These are phyloP conservation scores for Helicocarpus griseus DNA, from an alignment of 2,329 filamentous ascomycete species.

Conservation along the genomic window DNA sequence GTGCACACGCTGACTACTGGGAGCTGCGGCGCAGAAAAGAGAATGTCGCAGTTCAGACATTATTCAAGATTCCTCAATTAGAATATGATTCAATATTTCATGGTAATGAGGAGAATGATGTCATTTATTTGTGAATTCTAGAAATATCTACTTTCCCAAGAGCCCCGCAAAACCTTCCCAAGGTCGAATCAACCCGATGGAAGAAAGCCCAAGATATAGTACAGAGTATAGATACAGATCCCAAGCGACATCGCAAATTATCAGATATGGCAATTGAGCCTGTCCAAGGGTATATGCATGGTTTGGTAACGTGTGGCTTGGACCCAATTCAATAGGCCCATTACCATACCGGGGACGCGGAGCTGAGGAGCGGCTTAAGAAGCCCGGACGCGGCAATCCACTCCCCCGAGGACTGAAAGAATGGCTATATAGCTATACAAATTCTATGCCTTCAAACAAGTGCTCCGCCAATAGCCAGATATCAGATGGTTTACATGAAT, in stretches of 20 bases:
- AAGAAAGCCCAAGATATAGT: background rate
- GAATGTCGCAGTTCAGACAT: background rate
- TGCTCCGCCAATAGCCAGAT: background rate
- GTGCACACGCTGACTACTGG: slow-evolving; percentile 17
- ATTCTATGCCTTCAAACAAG: background rate
- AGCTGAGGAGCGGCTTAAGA: too few species aligned
- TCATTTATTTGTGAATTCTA: slow-evolving; percentile 9
- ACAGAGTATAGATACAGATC: background rate
- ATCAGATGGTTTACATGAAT: too few species aligned
- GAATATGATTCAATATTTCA: background rate
- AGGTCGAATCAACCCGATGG: background rate
- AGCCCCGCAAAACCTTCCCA: background rate
- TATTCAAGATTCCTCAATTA: background rate
- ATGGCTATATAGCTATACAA: too few species aligned
- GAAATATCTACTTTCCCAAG: background rate
- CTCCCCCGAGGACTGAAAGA: too few species aligned
- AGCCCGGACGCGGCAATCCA: too few species aligned
- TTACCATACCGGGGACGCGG: too few species aligned
- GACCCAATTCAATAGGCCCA: too few species aligned
- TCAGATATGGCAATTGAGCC: too few species aligned
- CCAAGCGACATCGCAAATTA: background rate
- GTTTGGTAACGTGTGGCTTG: too few species aligned
- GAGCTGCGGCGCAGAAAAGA: background rate
- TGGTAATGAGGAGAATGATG: background rate
- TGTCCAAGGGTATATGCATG: background rate